Evolutionary conservation across 73 alveolate genomes (phyloP), one percentile per base, ranked within the genome.

Genomic region (Vitrella brassicaformis): DNA sequence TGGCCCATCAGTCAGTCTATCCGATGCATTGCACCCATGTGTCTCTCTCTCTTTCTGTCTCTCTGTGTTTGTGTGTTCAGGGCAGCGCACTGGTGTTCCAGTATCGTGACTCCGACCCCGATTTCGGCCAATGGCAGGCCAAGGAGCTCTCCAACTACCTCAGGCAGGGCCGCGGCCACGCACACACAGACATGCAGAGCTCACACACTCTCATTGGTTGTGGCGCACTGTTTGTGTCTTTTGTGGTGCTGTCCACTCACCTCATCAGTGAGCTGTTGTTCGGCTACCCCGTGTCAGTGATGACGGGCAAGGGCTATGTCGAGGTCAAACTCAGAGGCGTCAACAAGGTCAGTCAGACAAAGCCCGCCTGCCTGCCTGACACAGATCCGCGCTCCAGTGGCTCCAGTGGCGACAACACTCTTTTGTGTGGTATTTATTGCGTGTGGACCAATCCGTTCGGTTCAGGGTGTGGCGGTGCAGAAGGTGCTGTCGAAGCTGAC

Each of bases 61-160:
- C 29, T 14, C 29, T 56, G 10, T 28, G 4, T 1, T 14, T 25
- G 68, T 27, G 68, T 56, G 28, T 56, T 8, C 28, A 56, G 28
- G 71, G 80, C 64, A 71, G 87, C n/a, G 64, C 75, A 75, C 80
- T 82, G 27, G 83, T 78, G 28, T 89, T 92, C 91, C 82, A 86
- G 76, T 89, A 86, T 81, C 31, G 81, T 26, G 90, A 86, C 47
- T 68, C 87, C 0, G 95, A 87, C 67, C 92, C 89, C 31, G 92
- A 89, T 78, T 82, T 80, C 27, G 95, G 95, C 25, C 73, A 85
- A 30, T 77, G 90, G 87, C 87, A 89, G 66, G 88, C 89, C 45
- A 78, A 86, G 29, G 95, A 89, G 74, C 76, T 89, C 46, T 68
- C 81, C 71, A 28, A 80, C 71, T 84, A 80, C 56, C 45, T 89